Conservation (phyloP, 2,329 filamentous ascomycete species). For the Volutella citrinella region DNA sequence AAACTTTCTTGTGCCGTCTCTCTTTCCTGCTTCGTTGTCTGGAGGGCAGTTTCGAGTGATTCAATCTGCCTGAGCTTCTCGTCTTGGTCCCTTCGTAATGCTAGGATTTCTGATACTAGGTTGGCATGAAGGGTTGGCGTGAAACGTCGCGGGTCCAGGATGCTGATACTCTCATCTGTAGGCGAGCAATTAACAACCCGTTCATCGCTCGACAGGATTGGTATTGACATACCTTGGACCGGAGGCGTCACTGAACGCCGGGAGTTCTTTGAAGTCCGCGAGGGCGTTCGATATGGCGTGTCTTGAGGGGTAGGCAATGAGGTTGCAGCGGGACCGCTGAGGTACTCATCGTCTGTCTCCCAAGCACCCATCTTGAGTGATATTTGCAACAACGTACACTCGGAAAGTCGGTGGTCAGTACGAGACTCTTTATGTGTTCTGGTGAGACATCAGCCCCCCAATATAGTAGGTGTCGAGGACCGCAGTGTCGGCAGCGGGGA, state of each 20-base stretch:
- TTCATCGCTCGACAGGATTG: constrained; percentile 45
- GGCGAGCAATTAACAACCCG: constrained; percentile 56
- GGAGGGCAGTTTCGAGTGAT: constrained; percentile 71
- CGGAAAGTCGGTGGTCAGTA: too few species aligned
- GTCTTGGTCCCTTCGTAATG: constrained; percentile 83
- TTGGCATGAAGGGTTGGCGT: constrained; percentile 94
- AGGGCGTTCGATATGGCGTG: constrained; percentile 71
- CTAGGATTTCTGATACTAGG: constrained; percentile 89
- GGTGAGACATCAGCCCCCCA: too few species aligned
- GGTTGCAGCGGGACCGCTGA: constrained; percentile 50
- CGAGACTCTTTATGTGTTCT: too few species aligned
- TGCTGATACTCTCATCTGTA: constrained; percentile 66
- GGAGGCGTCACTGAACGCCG: constrained; percentile 67
- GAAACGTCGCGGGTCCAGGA: constrained; percentile 86
- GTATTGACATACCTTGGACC: constrained; percentile 55
- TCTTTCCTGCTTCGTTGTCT: constrained; percentile 69
- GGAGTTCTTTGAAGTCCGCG: constrained; percentile 59
- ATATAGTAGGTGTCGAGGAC: too few species aligned
- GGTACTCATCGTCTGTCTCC: constrained; percentile 63
- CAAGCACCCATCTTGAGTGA: constrained; percentile 49
- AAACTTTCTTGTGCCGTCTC: constrained; percentile 65
- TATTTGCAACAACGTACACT: too few species aligned
- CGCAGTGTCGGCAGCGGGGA: not conserved
- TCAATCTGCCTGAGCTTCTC: constrained; percentile 86
- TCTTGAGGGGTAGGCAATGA: constrained; percentile 68